Evolutionary conservation across 805 yeast species (phyloP).

Genomic region (Wickerhamiella australiensis): DNA sequence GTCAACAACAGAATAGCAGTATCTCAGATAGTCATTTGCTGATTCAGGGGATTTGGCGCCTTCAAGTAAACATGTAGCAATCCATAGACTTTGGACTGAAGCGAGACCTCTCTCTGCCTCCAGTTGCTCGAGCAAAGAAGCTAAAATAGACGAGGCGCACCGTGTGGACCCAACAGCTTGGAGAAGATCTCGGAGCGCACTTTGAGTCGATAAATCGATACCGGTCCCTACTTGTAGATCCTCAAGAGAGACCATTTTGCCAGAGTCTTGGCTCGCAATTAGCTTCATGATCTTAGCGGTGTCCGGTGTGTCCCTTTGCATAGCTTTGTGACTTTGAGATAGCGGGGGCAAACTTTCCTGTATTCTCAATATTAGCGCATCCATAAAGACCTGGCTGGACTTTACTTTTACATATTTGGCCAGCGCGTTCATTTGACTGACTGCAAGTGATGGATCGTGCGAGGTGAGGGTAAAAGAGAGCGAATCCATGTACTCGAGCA

Average conservation of each 20-base stretch:
- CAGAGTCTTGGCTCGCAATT: neutral
- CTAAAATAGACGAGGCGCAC: neutral
- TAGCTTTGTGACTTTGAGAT: neutral
- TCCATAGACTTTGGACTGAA: slow-evolving; percentile 16
- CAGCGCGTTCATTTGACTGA: slow-evolving; percentile 10
- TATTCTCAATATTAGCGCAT: neutral
- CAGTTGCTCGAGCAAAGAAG: neutral
- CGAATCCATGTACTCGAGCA: slow-evolving; percentile 7
- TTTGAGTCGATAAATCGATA: neutral
- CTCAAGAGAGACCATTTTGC: neutral
- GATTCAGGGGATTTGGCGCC: slow-evolving; percentile 11
- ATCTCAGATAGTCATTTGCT: slow-evolving; percentile 15
- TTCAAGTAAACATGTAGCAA: slow-evolving; percentile 10
- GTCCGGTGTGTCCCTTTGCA: neutral
- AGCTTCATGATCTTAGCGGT: neutral
- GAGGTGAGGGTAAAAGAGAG: slow-evolving; percentile 12
- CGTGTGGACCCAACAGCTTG: slow-evolving; percentile 11
- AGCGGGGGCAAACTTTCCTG: slow-evolving; percentile 7
- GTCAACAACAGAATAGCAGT: slow-evolving; percentile 15
- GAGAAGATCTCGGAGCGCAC: slow-evolving; percentile 9
- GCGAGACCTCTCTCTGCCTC: slow-evolving; percentile 7
- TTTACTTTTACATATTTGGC: neutral
- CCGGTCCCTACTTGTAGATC: neutral
- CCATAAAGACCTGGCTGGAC: neutral
- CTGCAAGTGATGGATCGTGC: slow-evolving; percentile 12